Evolutionary conservation across 345 rosid species (phyloP).

Genomic region (Eucalyptus curtisii): DNA sequence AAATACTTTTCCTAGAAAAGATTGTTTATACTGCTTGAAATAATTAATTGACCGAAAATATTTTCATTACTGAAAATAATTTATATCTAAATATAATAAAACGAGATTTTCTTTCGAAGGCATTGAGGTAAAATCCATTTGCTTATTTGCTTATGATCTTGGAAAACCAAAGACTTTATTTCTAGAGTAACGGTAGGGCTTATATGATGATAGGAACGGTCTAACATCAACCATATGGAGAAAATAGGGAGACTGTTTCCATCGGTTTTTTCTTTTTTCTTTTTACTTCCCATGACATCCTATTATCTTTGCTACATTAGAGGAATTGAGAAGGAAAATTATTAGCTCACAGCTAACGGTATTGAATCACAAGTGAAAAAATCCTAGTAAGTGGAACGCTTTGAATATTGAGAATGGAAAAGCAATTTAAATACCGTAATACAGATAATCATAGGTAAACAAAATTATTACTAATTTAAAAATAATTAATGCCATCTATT

Average conservation of each 20-base stretch:
- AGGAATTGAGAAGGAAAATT: not conserved
- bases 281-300: no score
- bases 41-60: no score
- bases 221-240: not conserved
- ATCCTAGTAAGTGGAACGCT: not conserved
- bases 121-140: not conserved
- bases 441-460: not conserved
- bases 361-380: not conserved
- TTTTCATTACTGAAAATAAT: fast-evolving
- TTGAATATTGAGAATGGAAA: not conserved
- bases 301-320: not conserved
- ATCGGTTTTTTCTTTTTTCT: not conserved
- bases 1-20: not conserved
- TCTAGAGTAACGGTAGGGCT: not conserved
- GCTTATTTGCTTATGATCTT: not conserved
- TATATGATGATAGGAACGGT: not conserved
- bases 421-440: not conserved
- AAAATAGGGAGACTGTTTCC: not conserved
- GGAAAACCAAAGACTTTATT: not conserved
- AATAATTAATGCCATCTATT: not conserved
- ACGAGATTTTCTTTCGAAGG: not conserved
- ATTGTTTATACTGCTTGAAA: no score
- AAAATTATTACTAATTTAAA: not conserved
- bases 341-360: not conserved
- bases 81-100: not conserved